Conservation (phyloP, 139 green algal species). For the Picocystis salinarum region DNA sequence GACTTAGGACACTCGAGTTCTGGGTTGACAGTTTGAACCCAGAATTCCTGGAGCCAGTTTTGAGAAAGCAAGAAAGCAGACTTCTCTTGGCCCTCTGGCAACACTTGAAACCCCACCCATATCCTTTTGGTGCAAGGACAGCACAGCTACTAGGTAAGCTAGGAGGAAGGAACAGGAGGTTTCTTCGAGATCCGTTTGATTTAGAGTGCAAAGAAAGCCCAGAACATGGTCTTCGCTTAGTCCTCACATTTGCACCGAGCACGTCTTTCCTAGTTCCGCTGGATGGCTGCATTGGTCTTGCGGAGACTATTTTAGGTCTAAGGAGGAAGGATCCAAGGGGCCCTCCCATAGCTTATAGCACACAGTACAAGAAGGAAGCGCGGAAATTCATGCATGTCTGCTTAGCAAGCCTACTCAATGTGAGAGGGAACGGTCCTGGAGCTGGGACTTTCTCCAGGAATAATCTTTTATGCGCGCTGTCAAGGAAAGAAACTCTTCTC, state of each 20-base stretch:
- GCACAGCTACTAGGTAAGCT: conserved; percentile 87
- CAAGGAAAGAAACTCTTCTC: not conserved
- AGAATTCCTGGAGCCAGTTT: conserved; percentile 81
- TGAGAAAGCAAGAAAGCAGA: conserved; percentile 45
- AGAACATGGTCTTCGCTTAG: conserved; percentile 83
- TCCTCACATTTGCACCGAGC: conserved; percentile 75
- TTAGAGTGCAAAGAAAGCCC: conserved; percentile 74
- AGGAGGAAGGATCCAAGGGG: no score
- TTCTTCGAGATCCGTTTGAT: conserved; percentile 40
- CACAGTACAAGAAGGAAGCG: conserved; percentile 34
- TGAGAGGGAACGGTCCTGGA: conserved; percentile 12
- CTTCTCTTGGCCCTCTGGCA: conserved; percentile 69
- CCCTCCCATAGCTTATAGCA: not conserved
- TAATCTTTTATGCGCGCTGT: not conserved
- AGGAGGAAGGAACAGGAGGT: conserved; percentile 72
- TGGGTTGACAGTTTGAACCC: conserved; percentile 87
- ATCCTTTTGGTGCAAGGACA: conserved; percentile 46
- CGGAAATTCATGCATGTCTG: conserved; percentile 63
- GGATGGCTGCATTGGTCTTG: conserved; percentile 50
- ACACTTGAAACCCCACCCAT: conserved; percentile 52
- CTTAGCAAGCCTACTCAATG: conserved; percentile 54
- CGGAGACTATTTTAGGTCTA: not conserved
- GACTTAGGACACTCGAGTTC: conserved; percentile 59
- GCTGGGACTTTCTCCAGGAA: not conserved
- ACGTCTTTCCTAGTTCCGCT: conserved; percentile 83